Evolutionary conservation across 2,329 filamentous ascomycete genomes (phyloP), one percentile per base, ranked within the genome.

Genomic region (Cladosporium sp.): DNA sequence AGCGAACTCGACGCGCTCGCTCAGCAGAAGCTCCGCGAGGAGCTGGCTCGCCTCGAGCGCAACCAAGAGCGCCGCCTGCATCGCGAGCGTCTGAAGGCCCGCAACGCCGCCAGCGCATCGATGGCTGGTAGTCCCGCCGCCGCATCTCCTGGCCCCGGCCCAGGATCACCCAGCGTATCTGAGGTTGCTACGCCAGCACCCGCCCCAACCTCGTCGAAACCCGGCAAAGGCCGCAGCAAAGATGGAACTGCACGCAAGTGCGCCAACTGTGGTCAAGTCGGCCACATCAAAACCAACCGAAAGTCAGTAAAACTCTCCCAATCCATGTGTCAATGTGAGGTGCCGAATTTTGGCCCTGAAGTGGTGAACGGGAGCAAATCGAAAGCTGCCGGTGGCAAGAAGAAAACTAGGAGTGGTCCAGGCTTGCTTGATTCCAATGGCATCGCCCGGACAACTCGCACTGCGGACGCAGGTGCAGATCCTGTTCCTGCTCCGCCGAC

Each of bases 231-330:
- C 36, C 71, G 74, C 24, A 74, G 89, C 68, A 96, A 92, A 65
- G 90, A 90, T 38, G 83, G 82, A 54, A 89, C 87, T 12, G 84
- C 85, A 65, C 87, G 96, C 74, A 98, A 98, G 82, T 99, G 95
- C 81, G 95, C 95, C 71, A 98, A 97, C 79, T 99, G 95, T 80
- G 95, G 95, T 60, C 91, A 95, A 78, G 91, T 96, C 64, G 95
- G 95, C 36, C 95, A 99, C 76, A 99, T 99, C 84, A 97, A 97
- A 81, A 98, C 94, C 58, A 98, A 98, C 84, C 96, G 97, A 83
- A 98, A 97, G 92, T 95, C 87, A 80, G 84, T 79, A 72, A 36
- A 21, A 32, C n/a, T 21, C 26, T 59, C 70, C 14, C 52, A 65
- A 44, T 76, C 70, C 34, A 64, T 72, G 70, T 73, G 72, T 41